These are phyloP conservation scores for Golubevia sp. DNA, from an alignment of 1,284 basidiomycete genomes.

Conservation along the genomic window DNA sequence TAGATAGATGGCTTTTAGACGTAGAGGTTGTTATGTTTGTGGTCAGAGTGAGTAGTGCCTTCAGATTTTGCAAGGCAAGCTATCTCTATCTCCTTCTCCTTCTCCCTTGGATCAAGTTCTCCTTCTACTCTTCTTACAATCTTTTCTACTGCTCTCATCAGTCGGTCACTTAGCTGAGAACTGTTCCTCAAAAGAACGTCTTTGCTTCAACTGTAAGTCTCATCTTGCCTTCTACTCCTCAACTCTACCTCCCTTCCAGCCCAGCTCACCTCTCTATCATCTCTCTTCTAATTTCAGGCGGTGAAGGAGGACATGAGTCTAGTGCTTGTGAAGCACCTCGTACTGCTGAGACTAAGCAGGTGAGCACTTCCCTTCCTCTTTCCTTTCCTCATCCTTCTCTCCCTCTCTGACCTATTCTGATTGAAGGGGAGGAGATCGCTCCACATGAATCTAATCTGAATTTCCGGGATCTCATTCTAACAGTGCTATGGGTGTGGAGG, in stretches of 20 bases:
- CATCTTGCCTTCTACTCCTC: no score
- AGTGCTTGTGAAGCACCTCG: slow-evolving; percentile 24
- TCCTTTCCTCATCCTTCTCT: not conserved
- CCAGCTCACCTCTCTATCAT: no score
- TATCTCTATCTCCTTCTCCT: not conserved
- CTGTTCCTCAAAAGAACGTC: slow-evolving; percentile 26
- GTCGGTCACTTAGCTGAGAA: slow-evolving; percentile 38
- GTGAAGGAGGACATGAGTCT: slow-evolving; percentile 26
- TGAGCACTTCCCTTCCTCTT: not conserved
- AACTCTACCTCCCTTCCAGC: no score
- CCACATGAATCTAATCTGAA: no score
- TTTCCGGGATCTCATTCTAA: no score
- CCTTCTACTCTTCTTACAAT: not conserved
- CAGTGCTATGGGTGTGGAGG: slow-evolving; percentile 14
- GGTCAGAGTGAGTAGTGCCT: slow-evolving; percentile 19
- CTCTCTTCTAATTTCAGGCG: not conserved
- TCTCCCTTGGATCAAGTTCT: no score
- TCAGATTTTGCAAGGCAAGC: no score
- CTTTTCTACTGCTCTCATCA: slow-evolving; percentile 1
- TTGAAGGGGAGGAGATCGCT: no score
- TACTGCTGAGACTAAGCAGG: slow-evolving; percentile 26
- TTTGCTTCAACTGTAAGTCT: slow-evolving; percentile 31
- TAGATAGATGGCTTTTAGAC: slow-evolving; percentile 14
- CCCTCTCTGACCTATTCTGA: no score
- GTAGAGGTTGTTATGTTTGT: slow-evolving; percentile 25